phyloP scores from a whole-genome alignment of 768 basidiomycete species.

The Leccinum incarnatum region DNA sequence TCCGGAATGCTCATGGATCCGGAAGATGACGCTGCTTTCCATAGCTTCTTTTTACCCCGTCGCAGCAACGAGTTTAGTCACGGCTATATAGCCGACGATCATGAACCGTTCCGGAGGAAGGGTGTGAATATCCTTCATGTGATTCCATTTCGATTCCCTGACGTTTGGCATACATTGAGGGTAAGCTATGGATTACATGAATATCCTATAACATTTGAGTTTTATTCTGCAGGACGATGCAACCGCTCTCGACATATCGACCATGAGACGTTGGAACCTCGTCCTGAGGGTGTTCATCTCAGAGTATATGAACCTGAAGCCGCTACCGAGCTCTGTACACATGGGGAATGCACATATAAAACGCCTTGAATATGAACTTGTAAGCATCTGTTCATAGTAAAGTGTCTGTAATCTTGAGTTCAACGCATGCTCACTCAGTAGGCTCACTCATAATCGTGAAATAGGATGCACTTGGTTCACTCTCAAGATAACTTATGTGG shows the following conservation, averaged over 20 bases:
- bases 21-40: constrained; percentile 41
- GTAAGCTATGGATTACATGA: constrained; percentile 41
- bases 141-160: constrained; percentile 86
- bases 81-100: constrained; percentile 86
- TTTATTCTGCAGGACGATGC: constrained; percentile 73
- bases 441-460: constrained; percentile 4
- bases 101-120: constrained; percentile 78
- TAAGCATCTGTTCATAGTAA: constrained; percentile 28
- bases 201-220: not conserved
- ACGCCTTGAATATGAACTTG: constrained; percentile 47
- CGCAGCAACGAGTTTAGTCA: constrained; percentile 34
- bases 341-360: constrained; percentile 26
- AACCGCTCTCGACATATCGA: constrained; percentile 76
- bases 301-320: constrained; percentile 79
- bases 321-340: constrained; percentile 39
- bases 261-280: constrained; percentile 87
- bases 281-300: constrained; percentile 83
- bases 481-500: not conserved
- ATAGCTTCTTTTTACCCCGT: constrained; percentile 68
- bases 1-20: constrained; percentile 58
- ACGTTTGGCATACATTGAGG: constrained; percentile 79
- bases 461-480: not conserved
- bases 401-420: not conserved
- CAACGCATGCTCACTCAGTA: constrained; percentile 18
- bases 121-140: constrained; percentile 91